Evolutionary conservation across 257 asterid genomes (phyloP).

Genomic region (Coffea eugenioides): DNA sequence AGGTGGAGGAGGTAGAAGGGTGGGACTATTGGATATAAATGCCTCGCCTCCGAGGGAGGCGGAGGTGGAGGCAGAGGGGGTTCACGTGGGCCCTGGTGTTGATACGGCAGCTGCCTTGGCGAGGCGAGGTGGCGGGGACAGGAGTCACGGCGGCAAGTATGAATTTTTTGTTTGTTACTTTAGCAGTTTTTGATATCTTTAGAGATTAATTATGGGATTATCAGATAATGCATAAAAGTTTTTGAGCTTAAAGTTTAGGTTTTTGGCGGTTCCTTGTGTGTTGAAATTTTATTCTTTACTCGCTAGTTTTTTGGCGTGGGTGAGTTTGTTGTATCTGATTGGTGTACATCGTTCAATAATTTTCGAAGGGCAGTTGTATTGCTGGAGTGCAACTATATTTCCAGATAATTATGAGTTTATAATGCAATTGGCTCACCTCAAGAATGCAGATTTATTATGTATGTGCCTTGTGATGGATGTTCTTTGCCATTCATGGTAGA

Average conservation of each 20-base stretch:
- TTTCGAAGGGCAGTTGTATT: neutral
- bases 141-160: conserved; percentile 46
- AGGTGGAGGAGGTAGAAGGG: conserved; percentile 31
- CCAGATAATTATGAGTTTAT: neutral
- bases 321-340: neutral
- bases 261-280: neutral
- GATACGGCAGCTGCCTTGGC: conserved; percentile 32
- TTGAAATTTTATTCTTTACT: neutral
- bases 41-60: conserved; percentile 67
- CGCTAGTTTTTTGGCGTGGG: neutral
- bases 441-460: neutral
- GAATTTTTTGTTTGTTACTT: conserved; percentile 28
- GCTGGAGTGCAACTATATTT: neutral
- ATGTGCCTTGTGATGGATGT: neutral
- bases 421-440: neutral
- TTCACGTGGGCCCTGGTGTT: conserved; percentile 23
- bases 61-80: conserved; percentile 33
- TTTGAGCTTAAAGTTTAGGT: conserved; percentile 3
- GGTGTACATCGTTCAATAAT: neutral
- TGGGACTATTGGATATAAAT: conserved; percentile 58
- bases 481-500: neutral
- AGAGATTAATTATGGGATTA: conserved; percentile 5
- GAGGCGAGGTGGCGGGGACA: conserved; percentile 26
- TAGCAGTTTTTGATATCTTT: neutral
- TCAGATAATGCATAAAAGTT: conserved; percentile 7